Conservation (phyloP, 192 early-diverging fungal genomes). For the Linnemannia hyalina region DNA sequence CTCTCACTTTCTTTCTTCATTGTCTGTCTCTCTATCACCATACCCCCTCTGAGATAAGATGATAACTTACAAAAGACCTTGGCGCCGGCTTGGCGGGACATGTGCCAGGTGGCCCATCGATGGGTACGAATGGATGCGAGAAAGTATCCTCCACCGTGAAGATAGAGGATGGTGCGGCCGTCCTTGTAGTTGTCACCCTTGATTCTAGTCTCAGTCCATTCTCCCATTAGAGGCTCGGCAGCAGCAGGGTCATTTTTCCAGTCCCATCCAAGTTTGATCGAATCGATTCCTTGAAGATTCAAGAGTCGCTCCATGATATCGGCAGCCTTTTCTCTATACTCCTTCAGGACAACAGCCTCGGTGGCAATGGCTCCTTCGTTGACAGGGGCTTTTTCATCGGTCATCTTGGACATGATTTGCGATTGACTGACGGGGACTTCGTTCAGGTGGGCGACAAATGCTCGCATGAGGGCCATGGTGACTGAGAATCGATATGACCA, state of each 20-base stretch:
- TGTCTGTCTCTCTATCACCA: not conserved
- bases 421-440: slow-evolving; percentile 52
- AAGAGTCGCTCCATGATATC: slow-evolving; percentile 47
- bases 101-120: slow-evolving; percentile 50
- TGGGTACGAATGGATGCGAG: slow-evolving; percentile 52
- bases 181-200: slow-evolving; percentile 31
- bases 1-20: too few relatives aligned
- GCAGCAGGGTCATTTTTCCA: slow-evolving; percentile 55
- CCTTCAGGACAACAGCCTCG: slow-evolving; percentile 26
- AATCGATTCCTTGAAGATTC: slow-evolving; percentile 42
- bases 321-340: slow-evolving; percentile 51
- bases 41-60: not conserved
- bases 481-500: slow-evolving; percentile 58
- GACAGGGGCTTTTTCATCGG: slow-evolving; percentile 28
- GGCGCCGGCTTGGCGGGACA: slow-evolving; percentile 66
- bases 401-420: slow-evolving; percentile 39
- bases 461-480: slow-evolving; percentile 41
- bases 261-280: slow-evolving; percentile 55
- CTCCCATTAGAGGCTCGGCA: slow-evolving; percentile 40
- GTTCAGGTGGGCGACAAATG: slow-evolving; percentile 32
- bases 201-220: slow-evolving; percentile 55
- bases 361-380: slow-evolving; percentile 41
- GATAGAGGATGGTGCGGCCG: slow-evolving; percentile 75
- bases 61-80: slow-evolving; percentile 57
- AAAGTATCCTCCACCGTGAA: slow-evolving; percentile 84